A percentile compares a stretch with the other conserved stretches of the same genome.
Conservation (phyloP, 2,329 filamentous ascomycete species). For the Aciculosporium take region DNA sequence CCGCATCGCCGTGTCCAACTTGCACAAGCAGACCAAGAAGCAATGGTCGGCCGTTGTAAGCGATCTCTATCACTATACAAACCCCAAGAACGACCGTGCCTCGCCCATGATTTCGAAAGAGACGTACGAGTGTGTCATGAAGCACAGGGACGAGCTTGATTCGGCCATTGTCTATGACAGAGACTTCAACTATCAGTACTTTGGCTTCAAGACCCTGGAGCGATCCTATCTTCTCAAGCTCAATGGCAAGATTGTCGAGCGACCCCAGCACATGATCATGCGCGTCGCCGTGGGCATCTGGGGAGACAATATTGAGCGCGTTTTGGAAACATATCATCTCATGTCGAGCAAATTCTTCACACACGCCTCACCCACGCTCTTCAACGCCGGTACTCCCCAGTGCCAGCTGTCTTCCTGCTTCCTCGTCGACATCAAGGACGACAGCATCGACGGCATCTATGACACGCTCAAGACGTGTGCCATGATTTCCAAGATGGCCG, state of each 20-base stretch:
- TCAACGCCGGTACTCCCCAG: constrained; percentile 92
- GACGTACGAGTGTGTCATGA: constrained; percentile 88
- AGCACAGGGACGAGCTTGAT: constrained; percentile 92
- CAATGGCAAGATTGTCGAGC: constrained; percentile 88
- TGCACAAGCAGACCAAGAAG: constrained; percentile 99
- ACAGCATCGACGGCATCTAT: constrained; percentile 98
- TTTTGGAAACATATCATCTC: constrained; percentile 94
- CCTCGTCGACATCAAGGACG: constrained; percentile 98
- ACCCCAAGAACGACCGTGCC: constrained; percentile 70
- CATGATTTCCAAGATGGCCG: constrained; percentile 99
- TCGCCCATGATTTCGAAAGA: constrained; percentile 92
- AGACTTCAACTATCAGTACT: constrained; percentile 99
- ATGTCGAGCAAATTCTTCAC: constrained; percentile 99
- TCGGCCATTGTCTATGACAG: constrained; percentile 98
- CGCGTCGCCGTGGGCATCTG: constrained; percentile 95
- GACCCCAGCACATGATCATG: constrained; percentile 99
- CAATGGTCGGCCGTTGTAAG: constrained; percentile 93
- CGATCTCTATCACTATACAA: constrained; percentile 91
- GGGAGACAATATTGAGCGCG: constrained; percentile 85
- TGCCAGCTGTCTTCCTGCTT: constrained; percentile 96
- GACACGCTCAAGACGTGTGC: constrained; percentile 98
- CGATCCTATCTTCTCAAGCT: constrained; percentile 94
- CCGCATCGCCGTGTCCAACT: constrained; percentile 96
- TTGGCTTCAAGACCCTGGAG: constrained; percentile 98
- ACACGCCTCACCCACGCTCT: constrained; percentile 91